These are phyloP conservation scores for Leccinum imitatum DNA, from an alignment of 768 basidiomycete species.

Conservation along the genomic window DNA sequence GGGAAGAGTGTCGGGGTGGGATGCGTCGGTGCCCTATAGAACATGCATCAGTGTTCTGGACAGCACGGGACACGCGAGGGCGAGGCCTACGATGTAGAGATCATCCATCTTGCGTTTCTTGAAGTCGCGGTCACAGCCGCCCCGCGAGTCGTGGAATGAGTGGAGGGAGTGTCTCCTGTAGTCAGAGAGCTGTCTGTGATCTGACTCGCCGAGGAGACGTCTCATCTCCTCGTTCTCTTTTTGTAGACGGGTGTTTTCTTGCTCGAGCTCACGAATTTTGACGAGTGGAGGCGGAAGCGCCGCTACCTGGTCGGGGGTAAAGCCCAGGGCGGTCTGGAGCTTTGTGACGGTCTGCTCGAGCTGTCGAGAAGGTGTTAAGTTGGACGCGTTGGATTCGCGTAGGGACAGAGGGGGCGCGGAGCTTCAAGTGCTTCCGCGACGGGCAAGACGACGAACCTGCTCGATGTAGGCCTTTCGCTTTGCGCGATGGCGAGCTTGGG, in stretches of 20 bases:
- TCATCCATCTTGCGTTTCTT: slow-evolving; percentile 65
- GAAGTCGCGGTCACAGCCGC: slow-evolving; percentile 53
- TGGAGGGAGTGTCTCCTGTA: slow-evolving; percentile 48
- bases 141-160: slow-evolving; percentile 48
- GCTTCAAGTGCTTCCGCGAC: slow-evolving; percentile 4
- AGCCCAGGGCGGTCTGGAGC: slow-evolving; percentile 71
- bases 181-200: slow-evolving; percentile 41
- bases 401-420: slow-evolving; percentile 8
- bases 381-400: slow-evolving; percentile 13
- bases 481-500: slow-evolving; percentile 87
- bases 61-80: neutral
- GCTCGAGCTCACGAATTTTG: slow-evolving; percentile 80
- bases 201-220: slow-evolving; percentile 56
- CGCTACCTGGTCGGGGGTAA: slow-evolving; percentile 72
- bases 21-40: slow-evolving; percentile 46
- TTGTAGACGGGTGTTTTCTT: slow-evolving; percentile 69
- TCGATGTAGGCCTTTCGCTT: slow-evolving; percentile 94
- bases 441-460: slow-evolving; percentile 47
- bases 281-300: slow-evolving; percentile 69
- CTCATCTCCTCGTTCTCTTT: slow-evolving; percentile 76
- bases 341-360: slow-evolving; percentile 85
- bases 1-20: slow-evolving; percentile 35
- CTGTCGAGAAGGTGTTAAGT: slow-evolving; percentile 35
- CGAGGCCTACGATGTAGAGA: slow-evolving; percentile 48
- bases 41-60: neutral